These are phyloP conservation scores for Ensete ventricosum DNA, from an alignment of 176 grass and related monocot genomes.

Conservation along the genomic window DNA sequence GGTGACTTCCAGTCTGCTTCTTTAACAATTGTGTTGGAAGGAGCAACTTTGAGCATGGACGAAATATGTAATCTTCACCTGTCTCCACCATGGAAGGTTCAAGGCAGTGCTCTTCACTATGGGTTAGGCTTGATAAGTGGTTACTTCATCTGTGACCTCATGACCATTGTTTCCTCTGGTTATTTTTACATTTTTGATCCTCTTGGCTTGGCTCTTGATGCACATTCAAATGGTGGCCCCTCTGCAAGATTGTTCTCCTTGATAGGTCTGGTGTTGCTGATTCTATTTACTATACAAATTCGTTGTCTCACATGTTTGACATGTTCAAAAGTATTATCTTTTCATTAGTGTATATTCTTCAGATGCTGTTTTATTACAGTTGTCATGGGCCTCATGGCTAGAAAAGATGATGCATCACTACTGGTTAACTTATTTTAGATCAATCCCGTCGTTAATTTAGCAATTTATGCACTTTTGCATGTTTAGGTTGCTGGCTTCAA, in stretches of 20 bases:
- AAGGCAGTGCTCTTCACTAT: slow-evolving; percentile 70
- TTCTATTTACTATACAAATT: neutral
- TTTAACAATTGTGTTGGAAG: slow-evolving; percentile 90
- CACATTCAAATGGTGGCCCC: slow-evolving; percentile 38
- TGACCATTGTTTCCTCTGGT: slow-evolving; percentile 81
- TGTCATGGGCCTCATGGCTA: too few species aligned
- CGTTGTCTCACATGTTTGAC: neutral
- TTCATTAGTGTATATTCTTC: too few species aligned
- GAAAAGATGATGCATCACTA: too few species aligned
- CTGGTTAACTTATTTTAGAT: too few species aligned
- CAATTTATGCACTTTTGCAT: too few species aligned
- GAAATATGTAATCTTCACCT: slow-evolving; percentile 82
- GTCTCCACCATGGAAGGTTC: slow-evolving; percentile 88
- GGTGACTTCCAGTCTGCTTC: slow-evolving; percentile 86
- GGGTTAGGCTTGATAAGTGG: slow-evolving; percentile 86
- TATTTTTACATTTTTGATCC: slow-evolving; percentile 95
- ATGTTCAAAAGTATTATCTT: neutral
- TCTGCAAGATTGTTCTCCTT: slow-evolving; percentile 86
- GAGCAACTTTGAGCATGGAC: slow-evolving; percentile 61
- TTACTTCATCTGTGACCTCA: slow-evolving; percentile 80
- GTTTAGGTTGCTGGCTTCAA: too few species aligned
- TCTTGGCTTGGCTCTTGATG: slow-evolving; percentile 65
- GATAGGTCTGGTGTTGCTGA: slow-evolving; percentile 33
- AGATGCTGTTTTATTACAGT: too few species aligned
- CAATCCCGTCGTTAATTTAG: too few species aligned